Conservation (phyloP, 2,329 filamentous ascomycete genomes). For the Acephala macrosclerotiorum region DNA sequence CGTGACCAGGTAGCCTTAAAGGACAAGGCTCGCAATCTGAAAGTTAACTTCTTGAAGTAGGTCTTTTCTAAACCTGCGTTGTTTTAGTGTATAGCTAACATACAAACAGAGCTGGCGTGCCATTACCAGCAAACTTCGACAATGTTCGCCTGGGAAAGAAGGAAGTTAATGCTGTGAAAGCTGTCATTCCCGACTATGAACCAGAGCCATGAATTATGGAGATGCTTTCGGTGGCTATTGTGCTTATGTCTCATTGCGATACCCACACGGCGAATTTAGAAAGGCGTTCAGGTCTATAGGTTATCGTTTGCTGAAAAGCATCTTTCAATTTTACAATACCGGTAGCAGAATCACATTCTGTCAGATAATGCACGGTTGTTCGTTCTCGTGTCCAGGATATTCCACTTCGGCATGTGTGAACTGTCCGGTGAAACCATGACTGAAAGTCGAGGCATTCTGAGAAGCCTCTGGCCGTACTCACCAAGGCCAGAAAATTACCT, state of each 20-base stretch:
- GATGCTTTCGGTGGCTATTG: neutral
- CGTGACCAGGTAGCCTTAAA: constrained; percentile 59
- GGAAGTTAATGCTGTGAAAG: constrained; percentile 44
- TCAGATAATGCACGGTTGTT: neutral
- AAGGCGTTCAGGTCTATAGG: neutral
- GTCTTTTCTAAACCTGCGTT: constrained; percentile 30
- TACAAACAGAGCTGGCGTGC: constrained; percentile 22
- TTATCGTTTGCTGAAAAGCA: neutral
- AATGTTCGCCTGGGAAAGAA: constrained; percentile 51
- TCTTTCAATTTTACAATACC: neutral
- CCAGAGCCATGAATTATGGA: neutral
- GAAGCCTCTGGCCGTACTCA: no score
- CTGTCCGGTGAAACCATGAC: no score
- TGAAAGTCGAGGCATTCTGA: no score
- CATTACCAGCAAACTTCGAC: constrained; percentile 53
- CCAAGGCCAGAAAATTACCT: no score
- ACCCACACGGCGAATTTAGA: constrained; percentile 1
- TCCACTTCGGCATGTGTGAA: no score
- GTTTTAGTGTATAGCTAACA: constrained; percentile 18
- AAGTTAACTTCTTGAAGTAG: constrained; percentile 52
- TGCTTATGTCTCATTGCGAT: neutral
- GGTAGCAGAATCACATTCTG: neutral
- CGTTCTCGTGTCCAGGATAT: neutral
- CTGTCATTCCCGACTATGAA: constrained; percentile 35
- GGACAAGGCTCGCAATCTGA: constrained; percentile 62